Percentiles rank a stretch among this genome's conserved stretches.
These are phyloP conservation scores for Tetradesmus lagerheimii DNA, from an alignment of 139 green algal species.

Conservation along the genomic window DNA sequence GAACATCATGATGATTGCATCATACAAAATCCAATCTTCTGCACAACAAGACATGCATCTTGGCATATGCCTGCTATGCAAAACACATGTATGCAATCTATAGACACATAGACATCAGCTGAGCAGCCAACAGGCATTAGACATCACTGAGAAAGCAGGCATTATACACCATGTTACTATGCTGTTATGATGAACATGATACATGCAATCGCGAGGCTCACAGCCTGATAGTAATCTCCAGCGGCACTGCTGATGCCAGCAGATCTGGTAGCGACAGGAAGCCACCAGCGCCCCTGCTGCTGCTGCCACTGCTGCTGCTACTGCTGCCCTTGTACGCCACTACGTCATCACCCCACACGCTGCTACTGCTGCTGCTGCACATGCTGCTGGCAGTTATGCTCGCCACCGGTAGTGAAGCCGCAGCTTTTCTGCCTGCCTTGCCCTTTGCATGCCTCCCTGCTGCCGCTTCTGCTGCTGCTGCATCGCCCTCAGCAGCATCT, in stretches of 20 bases:
- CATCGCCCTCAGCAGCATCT: not conserved
- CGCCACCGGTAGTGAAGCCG: not conserved
- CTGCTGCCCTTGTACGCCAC: not conserved
- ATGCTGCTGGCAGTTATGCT: constrained; percentile 23
- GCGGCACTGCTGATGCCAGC: constrained; percentile 17
- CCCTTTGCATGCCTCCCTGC: not conserved
- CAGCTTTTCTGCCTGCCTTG: not conserved
- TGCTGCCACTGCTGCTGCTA: not conserved
- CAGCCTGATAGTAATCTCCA: constrained; percentile 11
- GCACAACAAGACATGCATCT: too few species aligned
- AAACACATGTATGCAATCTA: too few species aligned
- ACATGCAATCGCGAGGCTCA: not conserved
- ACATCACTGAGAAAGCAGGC: too few species aligned
- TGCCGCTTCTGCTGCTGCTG: not conserved
- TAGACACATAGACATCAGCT: too few species aligned
- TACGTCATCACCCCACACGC: too few species aligned
- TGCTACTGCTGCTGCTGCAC: constrained; percentile 2
- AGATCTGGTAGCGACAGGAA: not conserved
- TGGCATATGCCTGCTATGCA: too few species aligned
- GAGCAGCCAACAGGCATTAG: too few species aligned
- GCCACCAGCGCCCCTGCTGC: not conserved
- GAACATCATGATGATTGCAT: too few species aligned
- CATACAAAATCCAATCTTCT: too few species aligned
- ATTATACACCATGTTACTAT: too few species aligned
- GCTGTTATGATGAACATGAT: too few species aligned